phyloP scores from a whole-genome alignment of 1,139 yeast genomes.

The Taphrina populina region DNA sequence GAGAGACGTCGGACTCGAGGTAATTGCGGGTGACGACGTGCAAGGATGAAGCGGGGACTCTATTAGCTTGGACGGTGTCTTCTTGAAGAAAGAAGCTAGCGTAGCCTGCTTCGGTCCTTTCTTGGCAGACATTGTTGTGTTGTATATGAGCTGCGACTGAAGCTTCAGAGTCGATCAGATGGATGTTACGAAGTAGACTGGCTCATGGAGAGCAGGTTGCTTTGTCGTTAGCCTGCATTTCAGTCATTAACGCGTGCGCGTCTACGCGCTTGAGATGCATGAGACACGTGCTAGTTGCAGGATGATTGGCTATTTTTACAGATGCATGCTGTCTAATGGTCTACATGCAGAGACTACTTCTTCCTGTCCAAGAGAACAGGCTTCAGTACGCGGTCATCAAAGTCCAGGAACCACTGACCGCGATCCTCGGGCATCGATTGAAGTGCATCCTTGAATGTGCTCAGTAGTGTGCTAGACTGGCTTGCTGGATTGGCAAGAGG shows the following conservation, averaged over 20 bases:
- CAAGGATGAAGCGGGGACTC: constrained; percentile 19
- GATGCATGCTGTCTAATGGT: no score
- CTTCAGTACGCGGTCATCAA: constrained; percentile 92
- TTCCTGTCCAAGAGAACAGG: constrained; percentile 78
- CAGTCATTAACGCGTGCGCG: no score
- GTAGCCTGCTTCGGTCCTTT: constrained; percentile 17
- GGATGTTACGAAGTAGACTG: no score
- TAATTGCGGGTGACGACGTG: constrained; percentile 2
- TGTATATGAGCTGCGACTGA: no score
- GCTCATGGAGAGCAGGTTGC: no score
- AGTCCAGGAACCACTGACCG: constrained; percentile 73
- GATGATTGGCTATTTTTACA: no score
- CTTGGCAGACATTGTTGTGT: constrained; percentile 22
- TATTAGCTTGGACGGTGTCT: constrained; percentile 20
- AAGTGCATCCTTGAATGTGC: constrained; percentile 36
- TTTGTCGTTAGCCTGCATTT: no score
- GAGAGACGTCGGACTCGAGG: background rate
- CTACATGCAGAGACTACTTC: background rate
- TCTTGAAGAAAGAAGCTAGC: constrained; percentile 31
- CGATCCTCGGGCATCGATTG: constrained; percentile 33
- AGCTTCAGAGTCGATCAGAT: no score
- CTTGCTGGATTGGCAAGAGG: constrained; percentile 35
- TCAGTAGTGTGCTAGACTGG: constrained; percentile 12
- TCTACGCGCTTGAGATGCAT: no score
- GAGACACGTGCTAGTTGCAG: no score